phyloP scores from a whole-genome alignment of 2,329 filamentous ascomycete species.

The Fusarium haematococcum region DNA sequence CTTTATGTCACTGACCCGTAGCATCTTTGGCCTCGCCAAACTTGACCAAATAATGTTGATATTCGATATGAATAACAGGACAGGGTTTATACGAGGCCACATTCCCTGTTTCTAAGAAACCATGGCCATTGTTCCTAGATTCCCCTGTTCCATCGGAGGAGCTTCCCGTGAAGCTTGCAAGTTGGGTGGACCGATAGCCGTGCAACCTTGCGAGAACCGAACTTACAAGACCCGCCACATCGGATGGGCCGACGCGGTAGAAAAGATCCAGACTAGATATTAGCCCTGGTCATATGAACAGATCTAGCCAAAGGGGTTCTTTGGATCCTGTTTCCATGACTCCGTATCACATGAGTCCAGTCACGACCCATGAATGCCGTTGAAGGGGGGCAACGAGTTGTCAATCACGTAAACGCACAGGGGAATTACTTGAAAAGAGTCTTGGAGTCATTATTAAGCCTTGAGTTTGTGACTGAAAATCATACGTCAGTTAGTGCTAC shows the following conservation, averaged over 20 bases:
- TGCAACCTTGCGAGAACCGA: not conserved
- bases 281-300: not conserved
- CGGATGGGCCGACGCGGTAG: not conserved
- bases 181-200: not conserved
- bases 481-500: not conserved
- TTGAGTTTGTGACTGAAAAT: not conserved
- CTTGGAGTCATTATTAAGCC: not conserved
- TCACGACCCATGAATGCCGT: not conserved
- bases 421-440: not conserved
- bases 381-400: not conserved
- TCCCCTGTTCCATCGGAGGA: rapidly evolving
- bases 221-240: not conserved
- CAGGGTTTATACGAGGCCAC: not conserved
- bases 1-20: not conserved
- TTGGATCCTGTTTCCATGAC: not conserved
- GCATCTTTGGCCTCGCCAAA: not conserved
- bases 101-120: not conserved
- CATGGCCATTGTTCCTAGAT: not conserved
- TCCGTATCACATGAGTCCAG: not conserved
- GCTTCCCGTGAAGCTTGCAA: not conserved
- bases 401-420: not conserved
- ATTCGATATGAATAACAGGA: rapidly evolving
- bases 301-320: not conserved
- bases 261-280: not conserved
- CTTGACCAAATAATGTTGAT: not conserved